Base-by-base conservation (phyloP, 2,329 filamentous ascomycete genomes). In the Sarocladiaceae sp. region DNA sequence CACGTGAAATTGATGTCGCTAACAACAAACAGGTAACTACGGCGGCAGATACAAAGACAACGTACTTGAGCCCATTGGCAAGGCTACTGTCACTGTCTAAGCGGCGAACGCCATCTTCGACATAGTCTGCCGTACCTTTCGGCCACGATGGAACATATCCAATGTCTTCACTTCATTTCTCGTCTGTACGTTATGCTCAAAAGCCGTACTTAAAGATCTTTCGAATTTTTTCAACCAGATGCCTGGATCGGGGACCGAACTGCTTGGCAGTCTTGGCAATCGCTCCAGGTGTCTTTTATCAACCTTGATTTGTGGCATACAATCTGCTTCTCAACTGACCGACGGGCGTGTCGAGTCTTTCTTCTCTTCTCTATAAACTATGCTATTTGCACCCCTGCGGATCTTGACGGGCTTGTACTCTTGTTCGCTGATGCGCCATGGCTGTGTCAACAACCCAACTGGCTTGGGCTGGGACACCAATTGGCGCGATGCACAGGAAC, bases 1-100 rank as follows among this genome's bases (percentile, higher is more conserved):
- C 3, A 43, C 2, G 19, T 23, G 5, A 20, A 47, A 33, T 47
- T 23, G 7, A 39, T 4, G 15, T 16, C 20, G 46, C 39, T 27
- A 20, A 37, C 18, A 15, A n/a, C 10, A 33, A 26, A 0, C 21
- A 75, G 75, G 76, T 53, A 80, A 80, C 63, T 65, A 72, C 35
- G 69, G 62, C 33, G 75, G 74, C 48, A 49, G 58, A 23, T 80
- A 76, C 51, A 70, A 54, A 48, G 48, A 50, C 11, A 80, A 80
- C 56, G 72, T 80, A 29, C 54, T 69, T 40, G 50, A 54, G 31
- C 67, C 75, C 29, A 46, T 51, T 16, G 57, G 60, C 31, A 31
- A 54, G 11, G 42, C 50, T 33, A 47, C 45, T 7, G 47, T 58
- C 23, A 49, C 47, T 40, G 50, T 62, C 26, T 64, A 63, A 58